Evolutionary conservation across 768 basidiomycete species (phyloP).

Genomic region (Amanita pseudoporphyria): DNA sequence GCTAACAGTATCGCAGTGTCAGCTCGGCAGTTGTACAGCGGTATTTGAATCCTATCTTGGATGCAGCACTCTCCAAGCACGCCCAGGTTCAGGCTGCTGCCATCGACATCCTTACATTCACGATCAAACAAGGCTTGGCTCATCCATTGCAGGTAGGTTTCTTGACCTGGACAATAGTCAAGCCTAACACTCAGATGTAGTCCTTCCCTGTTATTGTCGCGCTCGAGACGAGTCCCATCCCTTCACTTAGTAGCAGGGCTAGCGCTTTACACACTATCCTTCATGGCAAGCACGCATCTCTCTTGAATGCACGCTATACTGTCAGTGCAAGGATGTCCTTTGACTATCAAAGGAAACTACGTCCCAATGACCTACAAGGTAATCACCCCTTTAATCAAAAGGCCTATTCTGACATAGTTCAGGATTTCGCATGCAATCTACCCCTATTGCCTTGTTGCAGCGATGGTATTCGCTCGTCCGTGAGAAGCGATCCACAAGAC

Average conservation of each 20-base stretch:
- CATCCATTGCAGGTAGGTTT: slow-evolving; percentile 78
- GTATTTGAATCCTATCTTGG: slow-evolving; percentile 74
- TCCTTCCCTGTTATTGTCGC: slow-evolving; percentile 90
- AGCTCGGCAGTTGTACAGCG: slow-evolving; percentile 93
- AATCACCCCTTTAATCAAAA: not conserved
- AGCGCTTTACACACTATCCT: slow-evolving; percentile 71
- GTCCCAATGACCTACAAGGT: slow-evolving; percentile 45
- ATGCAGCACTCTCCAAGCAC: slow-evolving; percentile 68
- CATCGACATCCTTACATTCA: slow-evolving; percentile 86
- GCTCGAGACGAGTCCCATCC: slow-evolving; percentile 74
- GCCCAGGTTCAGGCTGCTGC: slow-evolving; percentile 70
- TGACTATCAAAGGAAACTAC: slow-evolving; percentile 65
- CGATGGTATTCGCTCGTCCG: slow-evolving; percentile 88
- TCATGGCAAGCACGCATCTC: slow-evolving; percentile 81
- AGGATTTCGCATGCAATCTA: slow-evolving; percentile 61
- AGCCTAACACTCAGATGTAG: slow-evolving; percentile 24
- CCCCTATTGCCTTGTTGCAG: slow-evolving; percentile 68
- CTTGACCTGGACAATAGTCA: not conserved
- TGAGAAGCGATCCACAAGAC: slow-evolving; percentile 79
- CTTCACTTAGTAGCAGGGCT: slow-evolving; percentile 60
- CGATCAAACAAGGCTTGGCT: slow-evolving; percentile 89
- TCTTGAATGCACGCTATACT: slow-evolving; percentile 79
- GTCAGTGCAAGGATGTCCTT: slow-evolving; percentile 77
- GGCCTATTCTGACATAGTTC: not conserved
- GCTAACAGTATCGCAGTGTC: slow-evolving; percentile 42